Base-by-base conservation (phyloP, 208 protist species). In the Tritrichomonas foetus region DNA sequence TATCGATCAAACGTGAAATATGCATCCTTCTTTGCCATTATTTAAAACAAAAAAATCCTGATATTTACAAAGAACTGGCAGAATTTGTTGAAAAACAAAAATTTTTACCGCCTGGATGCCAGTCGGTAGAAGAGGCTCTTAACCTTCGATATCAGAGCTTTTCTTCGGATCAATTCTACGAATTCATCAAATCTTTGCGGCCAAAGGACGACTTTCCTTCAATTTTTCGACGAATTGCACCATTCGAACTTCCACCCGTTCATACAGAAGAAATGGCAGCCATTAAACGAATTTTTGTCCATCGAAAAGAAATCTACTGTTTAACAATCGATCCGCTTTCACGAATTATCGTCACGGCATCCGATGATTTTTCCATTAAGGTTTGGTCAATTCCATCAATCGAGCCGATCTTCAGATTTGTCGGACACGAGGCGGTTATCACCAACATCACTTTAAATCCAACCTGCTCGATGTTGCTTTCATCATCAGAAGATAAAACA, bases 361-460 rank as follows among this genome's bases (percentile, higher is more conserved):
- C 74, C 16, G 74, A 84, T 84, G 74, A 84, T 84, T 84, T 25
- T 53, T 53, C 74, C 22, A 49, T 84, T 25, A 84, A 84, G n/a
- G 36, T 84, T 13, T 84, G 27, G 27, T 33, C 27, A 49, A 3
- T 84, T n/a, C 74, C 74, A 53, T 11, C 20, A 49, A 22, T 84
- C 22, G 5, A 22, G 0, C 36, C 36, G 27, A 44, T 84, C 44
- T 27, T 33, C 5, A 33, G 41, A 8, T 84, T 84, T 47, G 11
- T 53, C n/a, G 74, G 74, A 53, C 74, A 84, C 36, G 44, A 49
- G 53, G 74, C 41, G 22, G 27, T 33, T 13, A 53, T 84, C 25
- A 53, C 74, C 9, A 49, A 84, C 8, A 53, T 84, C 8, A 39
- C 16, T 47, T 53, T 33, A 1, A 84, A 84, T 84, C 74, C 74